These are phyloP conservation scores for Kodamaea fukazawae DNA, from an alignment of 805 yeast genomes.

Conservation along the genomic window DNA sequence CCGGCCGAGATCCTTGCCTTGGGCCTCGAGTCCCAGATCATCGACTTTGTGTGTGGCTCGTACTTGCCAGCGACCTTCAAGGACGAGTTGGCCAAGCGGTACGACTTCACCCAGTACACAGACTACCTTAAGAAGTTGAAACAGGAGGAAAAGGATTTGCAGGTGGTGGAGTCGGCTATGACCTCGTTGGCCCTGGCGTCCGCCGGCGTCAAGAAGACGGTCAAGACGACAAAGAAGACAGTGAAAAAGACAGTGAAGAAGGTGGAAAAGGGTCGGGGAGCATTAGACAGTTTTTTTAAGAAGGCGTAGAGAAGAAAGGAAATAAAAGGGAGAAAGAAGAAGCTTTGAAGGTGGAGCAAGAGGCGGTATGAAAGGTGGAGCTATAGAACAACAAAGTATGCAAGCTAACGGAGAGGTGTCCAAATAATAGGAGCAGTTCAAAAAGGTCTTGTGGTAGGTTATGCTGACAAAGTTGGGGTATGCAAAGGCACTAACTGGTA, in stretches of 20 bases:
- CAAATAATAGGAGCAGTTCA: too few relatives aligned
- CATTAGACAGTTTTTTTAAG: conserved; percentile 66
- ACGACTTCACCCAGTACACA: conserved; percentile 22
- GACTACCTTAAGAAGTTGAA: conserved; percentile 16
- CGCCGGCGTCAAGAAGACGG: conserved; percentile 18
- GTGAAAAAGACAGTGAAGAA: conserved; percentile 31
- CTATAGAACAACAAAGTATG: too few relatives aligned
- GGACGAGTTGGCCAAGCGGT: conserved; percentile 15
- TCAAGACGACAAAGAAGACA: conserved; percentile 7
- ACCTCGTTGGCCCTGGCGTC: conserved; percentile 20
- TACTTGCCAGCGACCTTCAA: conserved; percentile 34
- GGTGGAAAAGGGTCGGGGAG: conserved; percentile 61
- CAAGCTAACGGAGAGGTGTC: too few relatives aligned
- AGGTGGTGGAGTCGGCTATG: conserved; percentile 27
- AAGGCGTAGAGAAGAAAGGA: too few relatives aligned
- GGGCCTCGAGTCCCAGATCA: conserved; percentile 38
- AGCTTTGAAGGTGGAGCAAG: too few relatives aligned
- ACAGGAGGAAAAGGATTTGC: conserved; percentile 20
- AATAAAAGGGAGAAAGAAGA: neutral
- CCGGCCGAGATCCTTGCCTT: conserved; percentile 34
- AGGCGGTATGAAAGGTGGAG: too few relatives aligned
- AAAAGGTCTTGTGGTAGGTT: too few relatives aligned
- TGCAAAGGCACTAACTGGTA: too few relatives aligned
- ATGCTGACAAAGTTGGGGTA: too few relatives aligned
- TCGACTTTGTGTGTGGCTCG: conserved; percentile 47